Evolutionary conservation across 495 filamentous ascomycete species (phyloP).

Genomic region (Aspergillus saccharolyticus): DNA sequence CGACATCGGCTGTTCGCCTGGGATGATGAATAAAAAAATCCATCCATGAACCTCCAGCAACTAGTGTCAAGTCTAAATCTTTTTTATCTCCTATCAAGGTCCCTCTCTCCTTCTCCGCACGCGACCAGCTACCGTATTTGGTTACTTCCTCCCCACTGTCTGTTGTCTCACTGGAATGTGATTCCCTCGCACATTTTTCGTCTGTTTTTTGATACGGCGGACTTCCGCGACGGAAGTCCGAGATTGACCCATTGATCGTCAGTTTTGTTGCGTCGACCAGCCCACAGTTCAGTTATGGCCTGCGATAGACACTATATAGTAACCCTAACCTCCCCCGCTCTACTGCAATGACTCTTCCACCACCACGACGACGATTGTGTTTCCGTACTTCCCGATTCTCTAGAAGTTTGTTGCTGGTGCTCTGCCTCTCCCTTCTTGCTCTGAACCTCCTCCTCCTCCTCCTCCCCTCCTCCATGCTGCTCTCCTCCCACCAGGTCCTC

Average conservation of each 20-base stretch:
- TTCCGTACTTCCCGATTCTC: neutral
- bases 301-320: neutral
- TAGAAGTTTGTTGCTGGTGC: neutral
- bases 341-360: neutral
- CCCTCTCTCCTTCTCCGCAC: too few relatives aligned
- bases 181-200: neutral
- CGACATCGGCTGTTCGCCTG: too few relatives aligned
- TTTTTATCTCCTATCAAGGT: neutral
- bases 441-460: neutral
- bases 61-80: neutral
- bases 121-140: neutral
- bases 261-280: neutral
- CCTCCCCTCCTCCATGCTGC: neutral
- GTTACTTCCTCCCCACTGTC: neutral
- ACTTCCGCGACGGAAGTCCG: neutral
- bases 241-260: neutral
- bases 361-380: neutral
- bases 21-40: too few relatives aligned
- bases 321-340: neutral
- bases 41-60: neutral
- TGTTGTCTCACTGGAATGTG: neutral
- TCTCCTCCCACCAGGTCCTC: neutral
- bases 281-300: neutral
- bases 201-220: neutral
- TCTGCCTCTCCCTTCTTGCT: neutral